A percentile compares a stretch with the other conserved stretches of the same genome.
phyloP scores from a whole-genome alignment of 208 protist species.

The Acanthamoeba castellanii region DNA sequence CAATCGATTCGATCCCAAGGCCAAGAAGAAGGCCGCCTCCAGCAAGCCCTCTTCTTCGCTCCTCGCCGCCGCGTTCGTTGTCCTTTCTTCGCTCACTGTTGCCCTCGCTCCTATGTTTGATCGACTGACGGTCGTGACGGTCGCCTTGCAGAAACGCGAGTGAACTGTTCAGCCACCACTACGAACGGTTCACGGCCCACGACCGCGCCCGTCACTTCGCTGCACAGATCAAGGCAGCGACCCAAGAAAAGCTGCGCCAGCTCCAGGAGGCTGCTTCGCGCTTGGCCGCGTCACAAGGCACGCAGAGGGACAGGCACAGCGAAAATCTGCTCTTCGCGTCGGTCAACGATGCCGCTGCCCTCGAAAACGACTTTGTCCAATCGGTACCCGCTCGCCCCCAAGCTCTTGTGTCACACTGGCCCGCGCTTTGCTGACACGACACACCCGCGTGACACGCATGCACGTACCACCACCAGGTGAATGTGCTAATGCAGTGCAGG shows the following conservation, averaged over 20 bases:
- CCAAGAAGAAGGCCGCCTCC: background rate
- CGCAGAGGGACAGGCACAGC: background rate
- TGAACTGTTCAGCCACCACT: constrained; percentile 14
- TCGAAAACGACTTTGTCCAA: background rate
- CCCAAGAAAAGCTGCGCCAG: constrained; percentile 6
- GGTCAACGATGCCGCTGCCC: constrained; percentile 26
- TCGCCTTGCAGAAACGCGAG: background rate
- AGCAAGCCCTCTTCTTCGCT: background rate
- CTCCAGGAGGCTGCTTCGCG: constrained; percentile 6
- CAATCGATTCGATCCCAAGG: constrained; percentile 19
- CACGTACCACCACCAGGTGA: constrained; percentile 7
- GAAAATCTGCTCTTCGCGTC: constrained; percentile 7
- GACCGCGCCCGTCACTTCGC: constrained; percentile 3
- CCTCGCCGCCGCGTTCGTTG: background rate
- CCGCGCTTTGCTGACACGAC: no score
- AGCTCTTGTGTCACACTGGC: no score
- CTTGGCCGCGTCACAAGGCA: background rate
- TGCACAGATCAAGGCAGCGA: constrained; percentile 17
- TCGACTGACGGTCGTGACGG: no score
- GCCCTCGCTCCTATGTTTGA: no score
- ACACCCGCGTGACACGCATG: no score
- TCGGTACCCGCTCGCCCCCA: background rate
- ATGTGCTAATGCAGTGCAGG: constrained; percentile 31
- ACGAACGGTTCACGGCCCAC: constrained; percentile 4
- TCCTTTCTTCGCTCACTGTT: no score